Evolutionary conservation across 1,284 basidiomycete species (phyloP).

Genomic region (Ceratobasidium sp.): DNA sequence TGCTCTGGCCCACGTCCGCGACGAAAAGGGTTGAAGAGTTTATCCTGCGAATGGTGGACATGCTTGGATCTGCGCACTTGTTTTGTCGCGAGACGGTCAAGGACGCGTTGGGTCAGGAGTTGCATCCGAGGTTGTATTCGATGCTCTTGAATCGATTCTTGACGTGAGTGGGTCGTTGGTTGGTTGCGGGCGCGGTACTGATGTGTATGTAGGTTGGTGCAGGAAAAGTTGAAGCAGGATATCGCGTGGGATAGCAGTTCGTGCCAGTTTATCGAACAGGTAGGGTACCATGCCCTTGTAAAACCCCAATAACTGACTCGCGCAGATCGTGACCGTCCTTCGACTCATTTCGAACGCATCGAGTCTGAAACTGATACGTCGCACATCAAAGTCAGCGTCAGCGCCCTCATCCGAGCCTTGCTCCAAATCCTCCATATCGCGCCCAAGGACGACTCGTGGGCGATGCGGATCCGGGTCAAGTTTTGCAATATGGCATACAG

Average conservation of each 20-base stretch:
- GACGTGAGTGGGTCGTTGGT: not conserved
- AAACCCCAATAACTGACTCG: slow-evolving; percentile 12
- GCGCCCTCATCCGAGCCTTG: slow-evolving; percentile 66
- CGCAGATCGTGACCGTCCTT: slow-evolving; percentile 66
- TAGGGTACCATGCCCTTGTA: slow-evolving; percentile 46
- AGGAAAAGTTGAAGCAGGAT: slow-evolving; percentile 47
- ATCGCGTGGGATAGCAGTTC: slow-evolving; percentile 60
- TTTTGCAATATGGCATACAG: slow-evolving; percentile 77
- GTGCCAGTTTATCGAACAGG: slow-evolving; percentile 77
- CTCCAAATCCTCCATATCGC: slow-evolving; percentile 69
- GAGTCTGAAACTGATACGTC: slow-evolving; percentile 61
- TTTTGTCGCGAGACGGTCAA: slow-evolving; percentile 76
- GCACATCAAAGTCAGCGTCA: slow-evolving; percentile 71
- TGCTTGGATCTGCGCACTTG: slow-evolving; percentile 67
- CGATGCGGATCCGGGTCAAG: slow-evolving; percentile 72
- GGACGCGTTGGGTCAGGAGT: slow-evolving; percentile 80
- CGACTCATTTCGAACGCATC: slow-evolving; percentile 80
- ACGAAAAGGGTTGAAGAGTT: slow-evolving; percentile 60
- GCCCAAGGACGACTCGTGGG: slow-evolving; percentile 57
- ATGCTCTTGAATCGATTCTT: slow-evolving; percentile 56
- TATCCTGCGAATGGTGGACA: slow-evolving; percentile 71
- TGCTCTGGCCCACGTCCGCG: slow-evolving; percentile 46
- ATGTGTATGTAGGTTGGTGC: not conserved
- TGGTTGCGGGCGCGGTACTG: not conserved
- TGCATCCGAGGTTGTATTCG: slow-evolving; percentile 71